phyloP scores from a whole-genome alignment of 768 basidiomycete genomes.

The Leccinum boreale region DNA sequence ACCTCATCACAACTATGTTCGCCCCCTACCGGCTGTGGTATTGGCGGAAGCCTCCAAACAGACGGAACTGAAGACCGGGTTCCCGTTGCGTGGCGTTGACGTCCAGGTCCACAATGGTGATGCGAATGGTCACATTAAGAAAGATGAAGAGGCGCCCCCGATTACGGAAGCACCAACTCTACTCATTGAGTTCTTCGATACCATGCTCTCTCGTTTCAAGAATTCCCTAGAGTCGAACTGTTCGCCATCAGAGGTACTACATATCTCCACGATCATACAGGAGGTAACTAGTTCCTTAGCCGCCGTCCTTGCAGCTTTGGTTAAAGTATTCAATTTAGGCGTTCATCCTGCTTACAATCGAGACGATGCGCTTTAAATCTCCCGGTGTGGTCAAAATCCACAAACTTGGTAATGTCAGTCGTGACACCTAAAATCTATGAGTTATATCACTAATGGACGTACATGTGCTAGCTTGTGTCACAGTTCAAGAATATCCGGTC shows the following conservation, averaged over 20 bases:
- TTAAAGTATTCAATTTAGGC: constrained; percentile 43
- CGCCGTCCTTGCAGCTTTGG: not conserved
- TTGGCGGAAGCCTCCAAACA: constrained; percentile 74
- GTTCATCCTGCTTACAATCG: constrained; percentile 66
- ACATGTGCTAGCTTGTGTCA: constrained; percentile 52
- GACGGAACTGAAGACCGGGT: constrained; percentile 66
- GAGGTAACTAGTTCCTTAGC: constrained; percentile 45
- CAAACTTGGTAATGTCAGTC: constrained; percentile 66
- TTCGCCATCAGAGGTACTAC: constrained; percentile 58
- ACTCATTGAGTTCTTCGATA: constrained; percentile 59
- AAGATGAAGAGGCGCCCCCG: constrained; percentile 69
- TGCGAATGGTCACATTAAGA: constrained; percentile 48
- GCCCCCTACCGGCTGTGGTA: constrained; percentile 67
- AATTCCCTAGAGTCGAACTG: constrained; percentile 35
- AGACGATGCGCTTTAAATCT: constrained; percentile 70
- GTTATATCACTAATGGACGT: not conserved
- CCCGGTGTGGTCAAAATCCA: constrained; percentile 66
- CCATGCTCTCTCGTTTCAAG: constrained; percentile 52
- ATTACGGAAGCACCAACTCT: constrained; percentile 58
- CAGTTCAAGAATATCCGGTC: constrained; percentile 62
- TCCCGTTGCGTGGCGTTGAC: constrained; percentile 64
- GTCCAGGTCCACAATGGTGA: constrained; percentile 33
- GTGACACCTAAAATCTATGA: not conserved
- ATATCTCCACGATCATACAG: constrained; percentile 69
- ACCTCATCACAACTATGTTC: constrained; percentile 69